Evolutionary conservation across 148 eudicot species (phyloP), one percentile per base, ranked within the genome.

Genomic region (Amaranthus palmeri): DNA sequence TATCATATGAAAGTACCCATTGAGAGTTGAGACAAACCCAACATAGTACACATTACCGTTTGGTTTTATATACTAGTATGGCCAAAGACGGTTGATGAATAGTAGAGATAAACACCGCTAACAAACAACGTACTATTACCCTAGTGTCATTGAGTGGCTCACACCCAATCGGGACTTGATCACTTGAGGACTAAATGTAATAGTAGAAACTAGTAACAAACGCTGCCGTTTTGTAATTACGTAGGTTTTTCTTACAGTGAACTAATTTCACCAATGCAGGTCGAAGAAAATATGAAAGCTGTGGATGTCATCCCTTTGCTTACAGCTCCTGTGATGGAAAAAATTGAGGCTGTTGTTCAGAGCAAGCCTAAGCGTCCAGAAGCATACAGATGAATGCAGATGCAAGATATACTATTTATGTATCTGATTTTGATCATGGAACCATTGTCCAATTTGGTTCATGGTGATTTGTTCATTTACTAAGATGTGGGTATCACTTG

Each of bases 341-440:
- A 77, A 78, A 92, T 92, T 40, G 98, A 92, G 78, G 92, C 96
- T 13, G 84, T 87, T 73, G 87, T 90, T 72, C 96, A 90, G 69
- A 90, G 81, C 92, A 92, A 90, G 79, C 98, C 98, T 43, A 92
- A 92, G 76, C 88, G 93, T 11, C 86, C 88, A 6, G 98, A 92
- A 66, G 86, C 93, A 3, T 90, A 88, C 63, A 79, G 98, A 67
- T 92, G 77, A 88, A 77, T 54, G 36, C 6, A 7, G 11, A 61
- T 45, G 6, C 47, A 4, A 5, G 11, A 0, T 6, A n/a, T 51
- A 52, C 10, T 36, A 15, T 64, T 6, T 45, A 46, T 14, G 17
- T 11, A 45, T 57, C 6, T 46, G 67, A n/a, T 64, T 45, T 47
- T 46, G 47, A 48, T 65, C 13, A 17, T 48, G 54, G 53, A 7